phyloP scores from a whole-genome alignment of 805 yeast genomes.

The Metschnikowia reukaufii region DNA sequence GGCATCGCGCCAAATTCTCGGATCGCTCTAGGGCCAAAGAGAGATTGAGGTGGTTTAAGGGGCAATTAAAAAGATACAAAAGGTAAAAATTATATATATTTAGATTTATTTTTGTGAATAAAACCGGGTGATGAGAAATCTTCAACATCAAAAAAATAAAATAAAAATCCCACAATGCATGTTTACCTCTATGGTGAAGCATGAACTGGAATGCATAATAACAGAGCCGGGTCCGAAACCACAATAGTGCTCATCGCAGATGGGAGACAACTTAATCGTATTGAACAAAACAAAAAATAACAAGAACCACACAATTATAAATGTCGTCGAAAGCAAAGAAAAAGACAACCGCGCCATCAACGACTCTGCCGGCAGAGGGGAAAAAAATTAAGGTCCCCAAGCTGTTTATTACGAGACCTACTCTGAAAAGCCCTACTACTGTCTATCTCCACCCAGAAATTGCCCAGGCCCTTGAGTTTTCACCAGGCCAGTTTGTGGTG shows the following conservation, averaged over 20 bases:
- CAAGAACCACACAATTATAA: not conserved
- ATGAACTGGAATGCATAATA: not conserved
- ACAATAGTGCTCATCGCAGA: conserved; percentile 12
- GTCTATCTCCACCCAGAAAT: conserved; percentile 45
- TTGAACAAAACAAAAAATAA: no score
- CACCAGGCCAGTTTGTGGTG: conserved; percentile 46
- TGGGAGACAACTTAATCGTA: no score
- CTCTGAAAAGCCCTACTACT: conserved; percentile 24
- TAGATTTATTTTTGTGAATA: no score
- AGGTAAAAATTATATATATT: no score
- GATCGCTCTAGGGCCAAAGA: no score
- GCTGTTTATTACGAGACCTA: conserved; percentile 41
- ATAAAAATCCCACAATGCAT: no score
- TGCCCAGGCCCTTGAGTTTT: conserved; percentile 47
- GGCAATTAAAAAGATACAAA: no score
- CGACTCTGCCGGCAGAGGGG: conserved; percentile 20
- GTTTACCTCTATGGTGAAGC: no score
- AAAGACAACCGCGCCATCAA: conserved; percentile 23
- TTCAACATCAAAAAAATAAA: no score
- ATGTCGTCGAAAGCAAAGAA: conserved; percentile 27
- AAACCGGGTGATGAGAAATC: no score
- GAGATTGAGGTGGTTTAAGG: no score
- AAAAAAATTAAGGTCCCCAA: conserved; percentile 44
- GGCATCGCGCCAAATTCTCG: conserved; percentile 1
- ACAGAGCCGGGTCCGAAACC: not conserved